Evolutionary conservation across 139 green algal genomes (phyloP), one percentile per base, ranked within the genome.

Genomic region (Diplosphaera chodatii): DNA sequence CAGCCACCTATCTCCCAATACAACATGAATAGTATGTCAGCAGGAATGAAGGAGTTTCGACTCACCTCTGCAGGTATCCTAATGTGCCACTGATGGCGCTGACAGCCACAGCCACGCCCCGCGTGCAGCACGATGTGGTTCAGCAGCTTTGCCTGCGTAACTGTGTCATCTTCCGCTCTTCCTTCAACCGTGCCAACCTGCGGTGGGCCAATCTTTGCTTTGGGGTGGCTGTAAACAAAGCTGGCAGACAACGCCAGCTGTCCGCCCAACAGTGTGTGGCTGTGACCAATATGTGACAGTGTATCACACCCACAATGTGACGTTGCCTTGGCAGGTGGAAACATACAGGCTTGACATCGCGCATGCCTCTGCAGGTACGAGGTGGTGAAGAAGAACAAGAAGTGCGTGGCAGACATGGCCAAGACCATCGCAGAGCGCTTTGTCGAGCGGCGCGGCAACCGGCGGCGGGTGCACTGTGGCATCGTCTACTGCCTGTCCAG

Each of bases 121-220:
- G 82, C 1, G 91, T 96, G 34, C 80, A 88, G 74, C 73, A 92
- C 64, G 91, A 94, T 68, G 82, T 96, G 16, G 67, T 84, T 10
- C 68, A 64, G 67, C 74, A 84, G 80, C 80, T 88, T 32, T 78
- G 66, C 62, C 73, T 88, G 32, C 71, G 72, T 13, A 37, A 77
- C 65, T 93, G 88, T 70, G 68, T 96, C 27, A 80, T 86, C 21
- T 96, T 97, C 80, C 84, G 88, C 67, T 91, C 83, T 31, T 92
- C 84, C 73, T 97, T 98, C 86, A 98, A 99, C 84, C 75, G 95
- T 23, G 77, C 85, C 23, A 98, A 98, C 83, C 85, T 98, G 8
- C 82, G 70, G 75, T 78, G 25, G 55, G 67, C 29, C 27, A 32
- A n/a, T n/a, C n/a, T n/a, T n/a, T n/a, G n/a, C n/a, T n/a, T n/a